These are phyloP conservation scores for Monosporascus sp. DNA, from an alignment of 2,329 filamentous ascomycete species.

Conservation along the genomic window DNA sequence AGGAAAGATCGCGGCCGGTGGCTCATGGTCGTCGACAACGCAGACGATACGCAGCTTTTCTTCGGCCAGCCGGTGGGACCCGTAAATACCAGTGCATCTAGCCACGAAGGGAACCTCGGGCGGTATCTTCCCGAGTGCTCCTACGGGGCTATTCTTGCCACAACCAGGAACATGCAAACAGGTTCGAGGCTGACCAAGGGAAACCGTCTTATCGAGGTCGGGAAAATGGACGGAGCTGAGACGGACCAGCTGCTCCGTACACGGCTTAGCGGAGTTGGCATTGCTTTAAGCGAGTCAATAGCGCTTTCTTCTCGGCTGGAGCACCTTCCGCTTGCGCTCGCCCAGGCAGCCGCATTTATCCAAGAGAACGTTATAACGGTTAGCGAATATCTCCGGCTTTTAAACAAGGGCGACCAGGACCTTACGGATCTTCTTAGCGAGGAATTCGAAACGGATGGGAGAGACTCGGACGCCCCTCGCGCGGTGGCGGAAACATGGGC, in stretches of 20 bases:
- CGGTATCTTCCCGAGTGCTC: too few relatives aligned
- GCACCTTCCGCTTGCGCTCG: slow-evolving; percentile 28
- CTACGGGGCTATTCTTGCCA: too few relatives aligned
- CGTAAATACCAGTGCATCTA: too few relatives aligned
- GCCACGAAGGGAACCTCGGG: too few relatives aligned
- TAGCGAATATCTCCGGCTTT: slow-evolving; percentile 31
- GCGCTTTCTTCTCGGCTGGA: slow-evolving; percentile 24
- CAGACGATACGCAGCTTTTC: slow-evolving; percentile 4
- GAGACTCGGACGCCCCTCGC: slow-evolving; percentile 29
- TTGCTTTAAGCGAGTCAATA: slow-evolving; percentile 6
- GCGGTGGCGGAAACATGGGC: slow-evolving; percentile 27
- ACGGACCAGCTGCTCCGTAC: too few relatives aligned
- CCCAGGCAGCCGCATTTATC: slow-evolving; percentile 30
- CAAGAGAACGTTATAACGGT: slow-evolving; percentile 21
- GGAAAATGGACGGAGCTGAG: too few relatives aligned
- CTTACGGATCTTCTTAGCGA: slow-evolving; percentile 21
- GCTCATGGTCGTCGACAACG: slow-evolving; percentile 14
- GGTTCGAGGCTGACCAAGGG: too few relatives aligned
- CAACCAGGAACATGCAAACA: too few relatives aligned
- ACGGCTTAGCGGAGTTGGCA: neutral
- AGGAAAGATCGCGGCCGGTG: slow-evolving; percentile 11
- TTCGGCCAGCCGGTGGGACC: too few relatives aligned
- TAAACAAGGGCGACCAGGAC: slow-evolving; percentile 27
- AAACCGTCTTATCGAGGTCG: too few relatives aligned
- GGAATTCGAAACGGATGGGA: slow-evolving; percentile 27